Evolutionary conservation across 2,329 filamentous ascomycete species (phyloP), one percentile per base, ranked within the genome.

Genomic region (Amesomyces nigricolor): DNA sequence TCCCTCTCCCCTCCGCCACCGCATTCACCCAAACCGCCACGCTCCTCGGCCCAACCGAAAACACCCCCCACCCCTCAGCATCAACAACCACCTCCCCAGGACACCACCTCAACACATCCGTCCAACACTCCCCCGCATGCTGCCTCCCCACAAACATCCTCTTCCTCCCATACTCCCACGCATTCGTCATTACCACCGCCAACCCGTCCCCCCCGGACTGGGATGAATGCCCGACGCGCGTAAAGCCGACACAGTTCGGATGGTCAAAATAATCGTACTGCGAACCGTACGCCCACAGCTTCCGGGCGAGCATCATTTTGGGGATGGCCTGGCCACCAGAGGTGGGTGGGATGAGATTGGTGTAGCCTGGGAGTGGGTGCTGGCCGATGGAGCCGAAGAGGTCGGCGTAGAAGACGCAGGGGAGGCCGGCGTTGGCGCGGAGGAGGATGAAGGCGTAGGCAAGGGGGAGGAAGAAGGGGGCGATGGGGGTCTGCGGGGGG

Each of bases 401-500:
- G 64, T 89, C 85, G 22, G 85, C 84, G 65, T 84, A 89, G 67
- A 89, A 89, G 37, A 88, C 72, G 62, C 82, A 88, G 0, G 86
- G 86, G 29, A 82, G 77, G 14, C 85, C 85, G 35, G 80, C 73
- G 48, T 75, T 70, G 14, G 64, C 63, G 11, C 83, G 78, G 37
- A 89, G 78, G 2, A 89, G 76, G 56, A 88, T 87, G 37, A 88
- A 73, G 1, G 82, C 73, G 67, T 89, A 88, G 22, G 85, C 86
- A 19, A 88, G 72, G 0, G 83, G 77, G 63, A 86, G 85, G 71
- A 88, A 86, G 67, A 78, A 83, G 7, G 76, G 71, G 47, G 80
- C 76, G 35, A 89, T 77, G 2, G 79, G 78, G 0, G 81, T 79
- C 64, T 77, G 49, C n/a, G 9, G 5, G 29, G 30, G 2, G 1